Evolutionary conservation across 106 monocot genomes (phyloP), one percentile per base, ranked within the genome.

Genomic region (Alisma plantagoaquatica): DNA sequence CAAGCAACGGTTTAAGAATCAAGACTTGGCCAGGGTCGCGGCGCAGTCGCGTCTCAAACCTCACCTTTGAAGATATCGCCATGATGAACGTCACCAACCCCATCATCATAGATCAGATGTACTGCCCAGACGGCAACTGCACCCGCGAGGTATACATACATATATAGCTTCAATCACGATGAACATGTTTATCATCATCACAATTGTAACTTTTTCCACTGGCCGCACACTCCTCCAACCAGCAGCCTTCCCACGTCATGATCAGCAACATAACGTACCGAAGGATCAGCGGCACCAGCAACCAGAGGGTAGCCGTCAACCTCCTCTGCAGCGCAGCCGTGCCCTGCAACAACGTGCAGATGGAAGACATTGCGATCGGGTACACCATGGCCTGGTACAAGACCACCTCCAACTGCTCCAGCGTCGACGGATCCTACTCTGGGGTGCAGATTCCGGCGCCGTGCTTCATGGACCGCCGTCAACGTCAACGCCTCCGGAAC

Each of bases 51-150:
- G 82, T 63, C 9, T 46, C 49, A 15, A 43, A 70, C 55, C 17
- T 82, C 31, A 60, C 61, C 0, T 82, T 82, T 20, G 57, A 77
- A 30, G 65, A 73, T 33, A 65, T 82, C 12, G 18, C 52, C 27
- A 49, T 77, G 73, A 17, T 61, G 6, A 61, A 73, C 30, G 82
- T 82, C 50, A 35, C 57, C 25, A 69, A 66, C 27, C 77, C 82
- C 11, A 82, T 82, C 56, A 54, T 82, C 70, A 82, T 82, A 0
- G 82, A 82, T 32, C 82, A 82, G 26, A 21, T 24, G 2, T 82
- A 82, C 42, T 77, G 82, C 49, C 82, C 77, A 3, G 20, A 22
- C 2, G 0, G 32, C 6, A 17, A 59, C 9, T 81, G 81, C 68
- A 21, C 41, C 6, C 17, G 23, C 33, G 17, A 61, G 74, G 74